phyloP scores from a whole-genome alignment of 129 eudicot genomes.

The Flaveria ramosissima region DNA sequence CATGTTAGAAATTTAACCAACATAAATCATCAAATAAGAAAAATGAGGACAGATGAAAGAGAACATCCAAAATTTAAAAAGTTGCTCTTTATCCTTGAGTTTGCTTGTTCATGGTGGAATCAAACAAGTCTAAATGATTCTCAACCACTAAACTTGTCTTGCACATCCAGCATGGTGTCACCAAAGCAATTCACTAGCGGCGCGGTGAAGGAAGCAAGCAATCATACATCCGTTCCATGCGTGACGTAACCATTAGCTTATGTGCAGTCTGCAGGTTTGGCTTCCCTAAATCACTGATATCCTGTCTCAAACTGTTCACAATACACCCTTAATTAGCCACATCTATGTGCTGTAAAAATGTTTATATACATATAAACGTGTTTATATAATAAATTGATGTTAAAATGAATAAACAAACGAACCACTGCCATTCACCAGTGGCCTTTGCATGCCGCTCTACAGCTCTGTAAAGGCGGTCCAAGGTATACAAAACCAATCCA shows the following conservation, averaged over 20 bases:
- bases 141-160: slow-evolving; percentile 12
- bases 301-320: slow-evolving; percentile 71
- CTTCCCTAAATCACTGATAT: slow-evolving; percentile 72
- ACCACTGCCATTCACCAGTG: slow-evolving; percentile 97
- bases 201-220: slow-evolving; percentile 81
- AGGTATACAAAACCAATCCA: slow-evolving; percentile 70
- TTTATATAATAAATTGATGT: not conserved
- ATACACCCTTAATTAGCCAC: not conserved
- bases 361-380: slow-evolving; percentile 6
- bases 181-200: slow-evolving; percentile 17
- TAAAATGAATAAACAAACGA: slow-evolving; percentile 31
- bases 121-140: not conserved
- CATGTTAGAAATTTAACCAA: not conserved
- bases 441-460: slow-evolving; percentile 86
- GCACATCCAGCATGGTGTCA: slow-evolving; percentile 7
- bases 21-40: not conserved
- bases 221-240: slow-evolving; percentile 73
- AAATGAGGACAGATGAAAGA: not conserved
- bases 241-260: slow-evolving; percentile 66
- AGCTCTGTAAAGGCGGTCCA: slow-evolving; percentile 80
- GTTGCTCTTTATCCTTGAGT: not conserved
- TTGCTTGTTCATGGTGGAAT: not conserved
- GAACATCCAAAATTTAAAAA: not conserved
- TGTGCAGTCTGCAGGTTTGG: slow-evolving; percentile 62
- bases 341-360: slow-evolving; percentile 5